These are phyloP conservation scores for Cynanchum wilfordii DNA, from an alignment of 257 asterid genomes.

Conservation along the genomic window DNA sequence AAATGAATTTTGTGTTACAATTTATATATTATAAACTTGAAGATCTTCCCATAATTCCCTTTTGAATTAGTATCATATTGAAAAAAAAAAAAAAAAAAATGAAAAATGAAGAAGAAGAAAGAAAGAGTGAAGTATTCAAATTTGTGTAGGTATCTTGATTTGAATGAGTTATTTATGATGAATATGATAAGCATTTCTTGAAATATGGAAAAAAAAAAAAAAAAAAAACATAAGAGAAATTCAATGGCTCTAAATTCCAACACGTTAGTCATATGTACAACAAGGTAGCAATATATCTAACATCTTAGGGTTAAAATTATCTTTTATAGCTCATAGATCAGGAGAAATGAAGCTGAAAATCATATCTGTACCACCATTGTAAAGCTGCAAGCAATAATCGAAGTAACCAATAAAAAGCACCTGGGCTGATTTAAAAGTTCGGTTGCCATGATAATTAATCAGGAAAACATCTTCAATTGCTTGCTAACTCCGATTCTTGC, in stretches of 20 bases:
- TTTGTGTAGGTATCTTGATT: too few relatives aligned
- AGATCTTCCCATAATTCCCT: too few relatives aligned
- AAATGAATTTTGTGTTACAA: too few relatives aligned
- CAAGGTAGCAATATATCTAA: constrained; percentile 4
- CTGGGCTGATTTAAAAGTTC: neutral
- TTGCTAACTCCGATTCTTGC: neutral
- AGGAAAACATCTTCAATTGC: neutral
- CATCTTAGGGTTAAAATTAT: neutral
- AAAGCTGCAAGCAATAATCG: neutral
- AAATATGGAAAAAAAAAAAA: neutral
- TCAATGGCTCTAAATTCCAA: neutral
- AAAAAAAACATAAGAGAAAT: neutral
- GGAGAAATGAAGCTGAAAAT: neutral
- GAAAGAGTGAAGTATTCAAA: too few relatives aligned
- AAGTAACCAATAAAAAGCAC: constrained; percentile 3
- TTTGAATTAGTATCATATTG: too few relatives aligned
- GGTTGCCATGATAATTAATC: neutral
- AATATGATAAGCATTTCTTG: neutral
- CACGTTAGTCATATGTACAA: constrained; percentile 11
- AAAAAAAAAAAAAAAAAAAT: too few relatives aligned
- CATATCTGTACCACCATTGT: neutral
- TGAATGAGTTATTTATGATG: neutral
- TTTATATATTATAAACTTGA: too few relatives aligned
- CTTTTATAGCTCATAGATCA: neutral
- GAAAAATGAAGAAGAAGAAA: too few relatives aligned